phyloP scores from a whole-genome alignment of 805 yeast species.

The Yamadazyma philogaea region DNA sequence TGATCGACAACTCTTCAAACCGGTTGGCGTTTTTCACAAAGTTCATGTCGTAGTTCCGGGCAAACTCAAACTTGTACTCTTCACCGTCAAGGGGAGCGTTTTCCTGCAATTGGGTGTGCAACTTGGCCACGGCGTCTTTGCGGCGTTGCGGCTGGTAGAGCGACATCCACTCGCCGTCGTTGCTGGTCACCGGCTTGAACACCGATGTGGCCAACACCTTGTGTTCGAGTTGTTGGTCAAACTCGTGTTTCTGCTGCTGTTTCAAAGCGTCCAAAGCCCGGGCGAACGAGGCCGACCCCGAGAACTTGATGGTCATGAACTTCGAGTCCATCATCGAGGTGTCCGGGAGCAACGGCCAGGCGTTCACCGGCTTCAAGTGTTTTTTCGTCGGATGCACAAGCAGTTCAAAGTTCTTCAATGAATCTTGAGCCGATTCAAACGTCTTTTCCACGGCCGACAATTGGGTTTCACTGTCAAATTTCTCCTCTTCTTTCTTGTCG shows the following conservation, averaged over 20 bases:
- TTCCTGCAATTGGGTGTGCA: slow-evolving; percentile 29
- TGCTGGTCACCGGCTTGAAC: slow-evolving; percentile 69
- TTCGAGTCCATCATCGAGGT: slow-evolving; percentile 84
- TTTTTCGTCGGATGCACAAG: slow-evolving; percentile 79
- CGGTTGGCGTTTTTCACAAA: slow-evolving; percentile 44
- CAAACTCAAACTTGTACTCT: slow-evolving; percentile 53
- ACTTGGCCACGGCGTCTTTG: slow-evolving; percentile 20
- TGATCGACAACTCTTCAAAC: slow-evolving; percentile 65
- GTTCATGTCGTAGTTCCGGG: slow-evolving; percentile 80
- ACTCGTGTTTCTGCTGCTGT: slow-evolving; percentile 25
- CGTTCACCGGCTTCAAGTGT: slow-evolving; percentile 65
- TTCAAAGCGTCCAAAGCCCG: slow-evolving; percentile 33
- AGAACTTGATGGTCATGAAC: slow-evolving; percentile 61
- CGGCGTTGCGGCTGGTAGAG: slow-evolving; percentile 34
- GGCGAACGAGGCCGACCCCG: slow-evolving; percentile 51
- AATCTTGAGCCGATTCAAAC: slow-evolving; percentile 59
- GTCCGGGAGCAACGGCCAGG: slow-evolving; percentile 87
- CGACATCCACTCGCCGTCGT: slow-evolving; percentile 77
- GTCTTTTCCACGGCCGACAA: slow-evolving; percentile 71
- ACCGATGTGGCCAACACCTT: slow-evolving; percentile 54
- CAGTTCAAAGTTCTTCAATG: slow-evolving; percentile 39
- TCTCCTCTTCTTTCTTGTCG: slow-evolving; percentile 26
- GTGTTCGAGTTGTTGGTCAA: slow-evolving; percentile 30
- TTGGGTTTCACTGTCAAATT: slow-evolving; percentile 59
- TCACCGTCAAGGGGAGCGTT: slow-evolving; percentile 41